These are phyloP conservation scores for Monilinia vaccinii-corymbosi DNA, from an alignment of 2,329 filamentous ascomycete species.

Conservation along the genomic window DNA sequence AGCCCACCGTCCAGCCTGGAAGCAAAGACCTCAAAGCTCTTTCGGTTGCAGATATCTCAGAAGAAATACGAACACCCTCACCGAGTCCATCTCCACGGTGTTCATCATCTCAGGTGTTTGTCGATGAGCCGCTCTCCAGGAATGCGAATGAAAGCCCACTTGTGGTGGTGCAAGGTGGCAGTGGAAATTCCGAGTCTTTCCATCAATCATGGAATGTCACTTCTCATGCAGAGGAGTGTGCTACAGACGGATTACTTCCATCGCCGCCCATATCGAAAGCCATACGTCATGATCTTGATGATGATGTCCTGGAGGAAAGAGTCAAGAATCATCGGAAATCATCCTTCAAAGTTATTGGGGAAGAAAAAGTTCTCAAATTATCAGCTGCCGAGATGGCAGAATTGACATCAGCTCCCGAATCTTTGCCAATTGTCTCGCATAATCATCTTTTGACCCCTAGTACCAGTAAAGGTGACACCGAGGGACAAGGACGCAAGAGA, in stretches of 20 bases:
- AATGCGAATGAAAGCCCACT: background rate
- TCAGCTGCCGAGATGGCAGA: conserved; percentile 51
- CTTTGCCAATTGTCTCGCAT: conserved; percentile 44
- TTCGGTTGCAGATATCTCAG: background rate
- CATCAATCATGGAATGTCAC: background rate
- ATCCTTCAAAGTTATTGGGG: conserved; percentile 17
- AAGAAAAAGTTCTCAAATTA: conserved; percentile 40
- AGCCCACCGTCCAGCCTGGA: background rate
- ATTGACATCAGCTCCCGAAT: conserved; percentile 47
- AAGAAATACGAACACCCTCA: background rate
- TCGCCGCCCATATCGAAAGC: conserved; percentile 20
- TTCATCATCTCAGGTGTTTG: background rate
- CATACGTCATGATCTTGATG: conserved; percentile 21
- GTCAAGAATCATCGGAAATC: conserved; percentile 18
- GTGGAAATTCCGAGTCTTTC: conserved; percentile 14
- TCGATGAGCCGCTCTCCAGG: background rate
- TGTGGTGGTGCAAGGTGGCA: conserved; percentile 11
- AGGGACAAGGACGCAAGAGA: conserved; percentile 15
- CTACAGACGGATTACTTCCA: conserved; percentile 7
- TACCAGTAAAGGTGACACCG: conserved; percentile 29
- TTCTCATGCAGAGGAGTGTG: background rate
- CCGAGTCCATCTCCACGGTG: background rate
- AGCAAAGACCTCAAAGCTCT: background rate
- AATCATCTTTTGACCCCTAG: conserved; percentile 20
- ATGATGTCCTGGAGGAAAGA: conserved; percentile 26